Conservation (phyloP, 208 protist species). For the Wallacemonas collosoma region DNA sequence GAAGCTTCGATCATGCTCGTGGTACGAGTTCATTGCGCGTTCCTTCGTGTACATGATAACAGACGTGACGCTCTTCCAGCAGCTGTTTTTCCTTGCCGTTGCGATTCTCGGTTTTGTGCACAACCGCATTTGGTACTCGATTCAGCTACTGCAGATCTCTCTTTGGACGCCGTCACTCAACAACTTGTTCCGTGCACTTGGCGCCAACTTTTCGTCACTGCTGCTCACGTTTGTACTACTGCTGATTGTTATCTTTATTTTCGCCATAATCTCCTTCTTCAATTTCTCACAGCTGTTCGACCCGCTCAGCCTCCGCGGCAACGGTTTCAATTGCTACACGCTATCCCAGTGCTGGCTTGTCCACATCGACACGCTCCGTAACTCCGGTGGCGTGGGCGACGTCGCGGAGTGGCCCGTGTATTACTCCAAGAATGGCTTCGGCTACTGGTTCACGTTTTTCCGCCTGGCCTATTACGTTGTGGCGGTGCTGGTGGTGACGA, state of each 20-base stretch:
- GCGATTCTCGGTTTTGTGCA: conserved; percentile 57
- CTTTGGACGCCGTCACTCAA: conserved; percentile 42
- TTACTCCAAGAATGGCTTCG: conserved; percentile 53
- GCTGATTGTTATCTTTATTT: conserved; percentile 61
- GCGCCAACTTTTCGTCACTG: conserved; percentile 41
- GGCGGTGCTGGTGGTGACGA: conserved; percentile 76
- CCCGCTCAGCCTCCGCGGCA: conserved; percentile 34
- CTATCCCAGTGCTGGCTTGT: conserved; percentile 79
- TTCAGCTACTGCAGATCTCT: conserved; percentile 67
- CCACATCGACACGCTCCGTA: conserved; percentile 73
- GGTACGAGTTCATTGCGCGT: conserved; percentile 18
- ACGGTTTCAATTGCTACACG: conserved; percentile 78
- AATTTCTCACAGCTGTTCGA: conserved; percentile 60
- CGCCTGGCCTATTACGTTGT: conserved; percentile 85
- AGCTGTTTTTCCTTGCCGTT: conserved; percentile 46
- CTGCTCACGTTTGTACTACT: conserved; percentile 61
- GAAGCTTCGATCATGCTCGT: conserved; percentile 19
- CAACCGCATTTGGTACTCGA: conserved; percentile 58
- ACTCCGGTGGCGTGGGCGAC: conserved; percentile 78
- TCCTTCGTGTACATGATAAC: conserved; percentile 33
- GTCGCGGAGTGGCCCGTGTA: conserved; percentile 59
- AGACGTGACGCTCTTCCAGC: conserved; percentile 32
- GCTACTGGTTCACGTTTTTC: conserved; percentile 91
- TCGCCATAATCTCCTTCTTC: conserved; percentile 62
- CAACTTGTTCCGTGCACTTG: conserved; percentile 54